phyloP scores from a whole-genome alignment of 305 asterid species.

The Fraxinus platypoda region DNA sequence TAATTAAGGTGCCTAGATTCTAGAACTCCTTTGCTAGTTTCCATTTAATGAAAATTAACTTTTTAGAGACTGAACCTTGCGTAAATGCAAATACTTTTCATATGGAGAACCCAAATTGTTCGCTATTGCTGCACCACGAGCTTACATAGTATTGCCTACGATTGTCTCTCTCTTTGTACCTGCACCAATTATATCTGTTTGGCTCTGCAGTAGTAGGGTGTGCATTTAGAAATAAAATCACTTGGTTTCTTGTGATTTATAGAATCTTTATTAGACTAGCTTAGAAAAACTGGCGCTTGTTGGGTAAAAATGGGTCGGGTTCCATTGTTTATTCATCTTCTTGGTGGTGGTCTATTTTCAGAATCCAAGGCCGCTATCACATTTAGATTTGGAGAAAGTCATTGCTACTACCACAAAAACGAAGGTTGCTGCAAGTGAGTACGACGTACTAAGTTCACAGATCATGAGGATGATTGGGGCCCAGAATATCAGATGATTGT shows the following conservation, averaged over 20 bases:
- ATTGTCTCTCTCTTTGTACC: background rate
- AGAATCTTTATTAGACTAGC: background rate
- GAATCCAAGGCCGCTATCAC: constrained; percentile 68
- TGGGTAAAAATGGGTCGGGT: background rate
- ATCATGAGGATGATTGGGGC: constrained; percentile 35
- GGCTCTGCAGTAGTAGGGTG: background rate
- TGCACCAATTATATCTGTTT: too few relatives aligned
- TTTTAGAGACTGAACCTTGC: background rate
- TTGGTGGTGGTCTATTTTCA: constrained; percentile 20
- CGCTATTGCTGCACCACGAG: background rate
- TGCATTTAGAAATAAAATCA: background rate
- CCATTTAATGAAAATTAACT: background rate
- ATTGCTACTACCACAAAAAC: constrained; percentile 57
- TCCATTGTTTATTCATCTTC: background rate
- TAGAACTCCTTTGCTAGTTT: background rate
- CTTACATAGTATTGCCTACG: background rate
- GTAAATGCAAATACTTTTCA: background rate
- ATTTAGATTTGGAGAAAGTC: constrained; percentile 60
- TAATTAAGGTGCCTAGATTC: background rate
- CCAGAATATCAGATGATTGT: constrained; percentile 43
- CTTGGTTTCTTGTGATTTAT: background rate
- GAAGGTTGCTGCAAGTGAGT: constrained; percentile 64
- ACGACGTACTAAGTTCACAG: constrained; percentile 40
- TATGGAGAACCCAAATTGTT: background rate
- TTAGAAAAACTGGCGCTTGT: background rate